A percentile compares a stretch with the other conserved stretches of the same genome.
Evolutionary conservation across 1,284 basidiomycete genomes (phyloP).

Genomic region (Apiotrichum gamsii): DNA sequence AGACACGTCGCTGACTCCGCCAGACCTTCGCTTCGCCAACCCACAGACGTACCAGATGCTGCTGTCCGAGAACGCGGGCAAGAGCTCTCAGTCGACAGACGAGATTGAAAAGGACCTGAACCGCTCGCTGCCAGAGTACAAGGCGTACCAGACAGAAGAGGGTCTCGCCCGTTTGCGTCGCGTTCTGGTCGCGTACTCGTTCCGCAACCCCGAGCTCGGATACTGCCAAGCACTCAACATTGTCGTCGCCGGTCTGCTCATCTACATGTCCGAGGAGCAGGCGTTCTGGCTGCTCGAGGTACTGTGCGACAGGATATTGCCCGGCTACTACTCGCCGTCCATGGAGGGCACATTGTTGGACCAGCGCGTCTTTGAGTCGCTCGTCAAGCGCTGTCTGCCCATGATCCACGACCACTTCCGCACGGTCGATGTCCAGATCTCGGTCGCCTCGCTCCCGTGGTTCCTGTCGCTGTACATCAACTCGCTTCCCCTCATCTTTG

Average conservation of each 20-base stretch:
- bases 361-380: constrained; percentile 93
- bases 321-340: constrained; percentile 97
- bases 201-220: constrained; percentile 90
- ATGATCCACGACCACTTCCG: constrained; percentile 93
- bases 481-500: constrained; percentile 98
- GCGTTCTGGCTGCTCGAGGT: constrained; percentile 97
- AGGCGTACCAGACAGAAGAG: constrained; percentile 82
- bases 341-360: constrained; percentile 99
- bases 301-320: constrained; percentile 86
- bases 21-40: constrained; percentile 73
- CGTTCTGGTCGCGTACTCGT: constrained; percentile 93
- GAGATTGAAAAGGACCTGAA: constrained; percentile 99
- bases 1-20: neutral
- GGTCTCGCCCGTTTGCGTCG: constrained; percentile 78
- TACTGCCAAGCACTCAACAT: constrained; percentile 82
- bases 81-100: constrained; percentile 83
- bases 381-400: constrained; percentile 84
- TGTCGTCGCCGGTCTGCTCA: constrained; percentile 51
- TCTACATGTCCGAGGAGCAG: constrained; percentile 99
- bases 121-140: constrained; percentile 87
- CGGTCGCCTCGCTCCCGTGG: constrained; percentile 96
- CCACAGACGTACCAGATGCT: constrained; percentile 79
- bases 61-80: constrained; percentile 70
- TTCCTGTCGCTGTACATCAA: constrained; percentile 95
- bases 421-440: constrained; percentile 88